Conservation (phyloP, 495 filamentous ascomycete species). For the Trichoderma reesei region DNA sequence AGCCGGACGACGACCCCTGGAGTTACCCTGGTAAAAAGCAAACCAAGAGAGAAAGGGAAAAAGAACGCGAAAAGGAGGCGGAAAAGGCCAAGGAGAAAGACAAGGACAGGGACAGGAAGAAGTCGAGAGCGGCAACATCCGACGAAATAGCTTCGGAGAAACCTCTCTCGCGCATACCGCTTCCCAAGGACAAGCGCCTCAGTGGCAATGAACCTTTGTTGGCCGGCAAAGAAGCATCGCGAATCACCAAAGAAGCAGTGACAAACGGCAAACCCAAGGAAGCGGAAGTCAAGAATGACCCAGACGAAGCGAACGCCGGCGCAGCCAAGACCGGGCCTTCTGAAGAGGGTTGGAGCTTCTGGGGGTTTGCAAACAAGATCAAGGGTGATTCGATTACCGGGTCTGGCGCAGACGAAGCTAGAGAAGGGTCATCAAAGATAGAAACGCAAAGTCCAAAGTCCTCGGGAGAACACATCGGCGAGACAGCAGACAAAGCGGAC, state of each 20-base stretch:
- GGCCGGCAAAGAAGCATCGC: too few relatives aligned
- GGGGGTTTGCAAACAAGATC: neutral
- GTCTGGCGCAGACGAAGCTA: neutral
- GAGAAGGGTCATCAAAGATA: neutral
- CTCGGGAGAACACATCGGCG: neutral
- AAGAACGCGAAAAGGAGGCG: neutral
- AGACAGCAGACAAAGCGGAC: neutral
- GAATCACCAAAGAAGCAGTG: neutral
- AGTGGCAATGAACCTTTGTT: neutral
- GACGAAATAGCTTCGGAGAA: neutral
- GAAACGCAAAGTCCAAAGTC: neutral
- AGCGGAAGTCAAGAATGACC: neutral
- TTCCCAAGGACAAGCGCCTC: neutral
- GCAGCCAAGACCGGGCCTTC: neutral
- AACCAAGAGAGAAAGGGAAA: neutral
- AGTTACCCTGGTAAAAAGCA: slow-evolving; percentile 7
- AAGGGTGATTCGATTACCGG: neutral
- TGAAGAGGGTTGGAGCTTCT: slow-evolving; percentile 2
- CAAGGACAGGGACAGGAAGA: slow-evolving; percentile 26
- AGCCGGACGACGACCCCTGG: slow-evolving; percentile 19
- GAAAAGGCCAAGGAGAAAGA: slow-evolving; percentile 11
- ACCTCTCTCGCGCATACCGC: neutral
- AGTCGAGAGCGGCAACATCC: neutral
- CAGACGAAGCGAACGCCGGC: neutral
- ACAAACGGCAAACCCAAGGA: neutral